phyloP scores from a whole-genome alignment of 73 alveolate genomes.

The Paramecium sonneborni region DNA sequence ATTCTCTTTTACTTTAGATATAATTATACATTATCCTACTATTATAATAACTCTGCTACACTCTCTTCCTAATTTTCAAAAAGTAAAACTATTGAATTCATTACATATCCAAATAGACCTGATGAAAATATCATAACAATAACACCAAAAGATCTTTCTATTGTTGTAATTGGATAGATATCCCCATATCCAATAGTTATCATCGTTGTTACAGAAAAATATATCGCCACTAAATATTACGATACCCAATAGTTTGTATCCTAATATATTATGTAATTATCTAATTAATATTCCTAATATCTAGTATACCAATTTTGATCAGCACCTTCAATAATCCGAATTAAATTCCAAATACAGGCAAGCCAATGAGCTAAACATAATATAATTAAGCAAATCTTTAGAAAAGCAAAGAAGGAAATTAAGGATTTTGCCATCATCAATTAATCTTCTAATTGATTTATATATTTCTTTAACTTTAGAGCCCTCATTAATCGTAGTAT shows the following conservation, averaged over 20 bases:
- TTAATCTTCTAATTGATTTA: conserved; percentile 8
- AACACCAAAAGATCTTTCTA: conserved; percentile 86
- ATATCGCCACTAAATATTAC: conserved; percentile 50
- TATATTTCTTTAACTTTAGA: conserved; percentile 8
- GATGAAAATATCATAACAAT: conserved; percentile 79
- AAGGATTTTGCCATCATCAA: neutral
- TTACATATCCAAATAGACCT: conserved; percentile 64
- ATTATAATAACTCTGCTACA: neutral
- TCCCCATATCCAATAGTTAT: conserved; percentile 98
- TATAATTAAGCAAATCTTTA: neutral
- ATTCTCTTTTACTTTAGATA: conserved; percentile 8
- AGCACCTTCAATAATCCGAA: neutral
- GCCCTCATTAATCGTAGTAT: conserved; percentile 32
- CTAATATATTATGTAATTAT: neutral
- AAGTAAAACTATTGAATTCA: conserved; percentile 48
- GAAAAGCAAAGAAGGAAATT: neutral
- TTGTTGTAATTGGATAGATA: conserved; percentile 80
- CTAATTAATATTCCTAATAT: neutral
- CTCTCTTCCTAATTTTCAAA: conserved; percentile 6
- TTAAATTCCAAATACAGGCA: conserved; percentile 37
- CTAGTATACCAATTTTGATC: neutral
- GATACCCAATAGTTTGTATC: conserved; percentile 23
- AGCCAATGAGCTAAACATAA: conserved; percentile 42
- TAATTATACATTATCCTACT: neutral
- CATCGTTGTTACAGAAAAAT: conserved; percentile 90